phyloP scores from a whole-genome alignment of 495 filamentous ascomycete species.

The Talaromyces trachyspermus region DNA sequence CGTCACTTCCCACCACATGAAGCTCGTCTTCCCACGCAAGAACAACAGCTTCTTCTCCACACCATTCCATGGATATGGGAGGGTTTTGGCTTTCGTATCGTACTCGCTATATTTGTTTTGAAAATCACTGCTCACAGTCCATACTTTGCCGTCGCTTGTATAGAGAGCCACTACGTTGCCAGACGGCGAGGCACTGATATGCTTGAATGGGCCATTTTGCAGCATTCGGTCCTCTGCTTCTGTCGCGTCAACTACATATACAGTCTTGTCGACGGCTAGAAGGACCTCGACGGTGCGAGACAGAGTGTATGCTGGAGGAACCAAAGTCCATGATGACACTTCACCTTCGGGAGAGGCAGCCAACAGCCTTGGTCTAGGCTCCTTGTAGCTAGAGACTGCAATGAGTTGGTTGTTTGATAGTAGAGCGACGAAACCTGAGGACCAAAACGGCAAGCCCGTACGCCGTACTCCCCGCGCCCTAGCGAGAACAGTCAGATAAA shows the following conservation, averaged over 20 bases:
- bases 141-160: conserved; percentile 75
- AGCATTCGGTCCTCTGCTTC: conserved; percentile 87
- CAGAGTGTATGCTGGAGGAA: conserved; percentile 81
- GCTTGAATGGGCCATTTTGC: conserved; percentile 84
- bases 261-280: conserved; percentile 74
- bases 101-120: conserved; percentile 87
- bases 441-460: conserved; percentile 87
- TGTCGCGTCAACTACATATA: conserved; percentile 77
- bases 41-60: conserved; percentile 88
- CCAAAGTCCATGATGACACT: conserved; percentile 82
- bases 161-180: conserved; percentile 84
- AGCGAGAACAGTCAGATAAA: conserved; percentile 13
- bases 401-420: conserved; percentile 83
- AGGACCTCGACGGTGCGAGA: conserved; percentile 95
- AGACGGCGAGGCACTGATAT: conserved; percentile 84
- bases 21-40: conserved; percentile 98
- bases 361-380: conserved; percentile 79
- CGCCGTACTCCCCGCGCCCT: conserved; percentile 84
- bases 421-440: conserved; percentile 85
- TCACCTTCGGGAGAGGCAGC: conserved; percentile 69
- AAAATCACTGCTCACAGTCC: conserved; percentile 92
- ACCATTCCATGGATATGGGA: conserved; percentile 89
- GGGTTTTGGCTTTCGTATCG: conserved; percentile 77
- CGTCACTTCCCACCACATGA: conserved; percentile 85
- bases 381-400: conserved; percentile 79